These are phyloP conservation scores for Rhynchospora pubera DNA, from an alignment of 176 grass and related monocot species.

Conservation along the genomic window DNA sequence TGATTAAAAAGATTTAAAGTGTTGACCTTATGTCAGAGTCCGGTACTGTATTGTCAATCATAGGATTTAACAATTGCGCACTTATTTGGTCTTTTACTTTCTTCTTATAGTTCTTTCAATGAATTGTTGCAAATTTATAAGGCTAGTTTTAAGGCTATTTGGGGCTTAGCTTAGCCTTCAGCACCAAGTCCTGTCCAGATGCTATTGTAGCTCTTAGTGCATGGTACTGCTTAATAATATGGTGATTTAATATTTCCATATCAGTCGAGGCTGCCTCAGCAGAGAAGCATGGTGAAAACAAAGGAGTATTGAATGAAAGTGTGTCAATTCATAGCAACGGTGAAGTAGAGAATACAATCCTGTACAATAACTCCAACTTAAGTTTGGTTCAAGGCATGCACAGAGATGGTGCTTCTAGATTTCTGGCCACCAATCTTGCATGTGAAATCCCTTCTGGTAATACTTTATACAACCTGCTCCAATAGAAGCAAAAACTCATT, in stretches of 20 bases:
- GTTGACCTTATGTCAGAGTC: neutral
- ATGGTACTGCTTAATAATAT: neutral
- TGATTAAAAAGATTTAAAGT: neutral
- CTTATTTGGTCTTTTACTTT: neutral
- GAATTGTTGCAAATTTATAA: neutral
- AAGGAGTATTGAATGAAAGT: neutral
- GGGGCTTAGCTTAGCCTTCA: neutral
- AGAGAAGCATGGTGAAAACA: neutral
- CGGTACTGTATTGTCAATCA: neutral
- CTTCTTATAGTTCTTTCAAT: neutral
- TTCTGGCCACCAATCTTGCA: neutral
- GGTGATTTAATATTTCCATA: neutral
- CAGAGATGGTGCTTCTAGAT: neutral
- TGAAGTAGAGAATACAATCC: neutral
- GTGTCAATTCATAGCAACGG: neutral
- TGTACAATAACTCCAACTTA: neutral
- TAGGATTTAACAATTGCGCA: neutral
- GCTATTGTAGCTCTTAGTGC: neutral
- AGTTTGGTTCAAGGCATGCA: neutral
- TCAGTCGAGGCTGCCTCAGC: neutral
- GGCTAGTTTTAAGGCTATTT: neutral
- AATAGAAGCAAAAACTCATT: neutral
- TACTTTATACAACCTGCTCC: neutral
- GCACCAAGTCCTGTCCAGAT: neutral
- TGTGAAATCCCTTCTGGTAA: neutral